phyloP scores from a whole-genome alignment of 2,329 filamentous ascomycete genomes.

The Teratosphaeria pseudoeucalypti region DNA sequence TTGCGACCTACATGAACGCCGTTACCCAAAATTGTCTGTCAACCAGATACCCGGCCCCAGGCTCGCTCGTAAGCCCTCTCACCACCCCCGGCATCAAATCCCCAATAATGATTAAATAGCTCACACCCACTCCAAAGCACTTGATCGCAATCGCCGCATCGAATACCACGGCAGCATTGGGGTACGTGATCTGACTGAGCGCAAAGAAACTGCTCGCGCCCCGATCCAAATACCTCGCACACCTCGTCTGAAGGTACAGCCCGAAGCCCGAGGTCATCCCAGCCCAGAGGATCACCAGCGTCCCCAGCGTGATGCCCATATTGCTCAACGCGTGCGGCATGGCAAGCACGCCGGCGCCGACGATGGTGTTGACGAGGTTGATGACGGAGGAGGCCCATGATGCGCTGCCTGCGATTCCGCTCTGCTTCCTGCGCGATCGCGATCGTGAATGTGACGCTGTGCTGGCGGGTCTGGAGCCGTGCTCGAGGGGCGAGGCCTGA shows the following conservation, averaged over 20 bases:
- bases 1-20: constrained; percentile 65
- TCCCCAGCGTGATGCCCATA: constrained; percentile 82
- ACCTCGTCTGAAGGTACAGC: constrained; percentile 86
- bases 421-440: constrained; percentile 53
- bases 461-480: constrained; percentile 29
- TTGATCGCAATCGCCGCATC: constrained; percentile 94
- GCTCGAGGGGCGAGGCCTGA: constrained; percentile 27
- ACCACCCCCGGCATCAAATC: constrained; percentile 96
- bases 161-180: constrained; percentile 89
- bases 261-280: constrained; percentile 82
- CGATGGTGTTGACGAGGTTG: constrained; percentile 93
- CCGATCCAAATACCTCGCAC: constrained; percentile 83
- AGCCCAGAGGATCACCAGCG: constrained; percentile 81
- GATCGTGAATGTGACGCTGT: constrained; percentile 38
- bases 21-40: constrained; percentile 97
- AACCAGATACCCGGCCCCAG: constrained; percentile 60
- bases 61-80: constrained; percentile 58
- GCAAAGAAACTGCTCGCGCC: constrained; percentile 89
- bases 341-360: constrained; percentile 86
- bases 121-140: constrained; percentile 94
- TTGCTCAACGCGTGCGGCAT: constrained; percentile 94
- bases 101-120: constrained; percentile 96
- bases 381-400: constrained; percentile 85
- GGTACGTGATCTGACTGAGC: constrained; percentile 93
- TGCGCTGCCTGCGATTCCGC: constrained; percentile 60